These are phyloP conservation scores for Podospora didyma DNA, from an alignment of 495 filamentous ascomycete genomes.

Conservation along the genomic window DNA sequence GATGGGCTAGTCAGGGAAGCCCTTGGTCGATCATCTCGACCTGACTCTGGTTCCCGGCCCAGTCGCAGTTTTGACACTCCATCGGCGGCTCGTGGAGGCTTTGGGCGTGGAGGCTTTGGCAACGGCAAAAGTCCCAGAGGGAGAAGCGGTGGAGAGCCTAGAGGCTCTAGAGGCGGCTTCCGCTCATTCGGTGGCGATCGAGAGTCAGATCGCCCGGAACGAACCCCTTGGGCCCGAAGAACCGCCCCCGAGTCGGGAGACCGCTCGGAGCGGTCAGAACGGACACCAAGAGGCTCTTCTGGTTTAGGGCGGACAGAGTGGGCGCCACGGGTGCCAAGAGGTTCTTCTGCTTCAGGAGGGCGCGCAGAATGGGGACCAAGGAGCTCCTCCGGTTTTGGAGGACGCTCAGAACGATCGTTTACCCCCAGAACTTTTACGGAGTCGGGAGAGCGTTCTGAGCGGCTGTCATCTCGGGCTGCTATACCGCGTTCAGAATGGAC, in stretches of 20 bases:
- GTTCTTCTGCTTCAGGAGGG: background rate
- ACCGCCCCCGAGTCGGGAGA: no score
- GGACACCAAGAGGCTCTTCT: background rate
- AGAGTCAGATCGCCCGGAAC: background rate
- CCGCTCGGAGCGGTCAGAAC: background rate
- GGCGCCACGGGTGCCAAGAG: no score
- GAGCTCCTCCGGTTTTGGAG: no score
- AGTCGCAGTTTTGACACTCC: background rate
- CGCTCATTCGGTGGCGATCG: background rate
- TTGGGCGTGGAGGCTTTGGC: background rate
- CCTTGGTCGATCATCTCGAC: background rate
- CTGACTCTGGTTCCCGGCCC: background rate
- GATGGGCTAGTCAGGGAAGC: conserved; percentile 14
- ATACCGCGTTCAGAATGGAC: no score
- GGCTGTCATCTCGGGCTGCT: no score
- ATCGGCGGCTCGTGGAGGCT: background rate
- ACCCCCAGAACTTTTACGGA: no score
- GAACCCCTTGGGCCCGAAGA: no score
- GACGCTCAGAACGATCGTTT: no score
- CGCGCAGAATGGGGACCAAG: background rate
- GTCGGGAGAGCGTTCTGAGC: no score
- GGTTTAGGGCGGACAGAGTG: no score
- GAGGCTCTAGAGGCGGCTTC: background rate
- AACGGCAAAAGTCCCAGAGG: no score
- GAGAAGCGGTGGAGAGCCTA: background rate